A percentile compares a stretch with the other conserved stretches of the same genome.
Evolutionary conservation across 75 land plant species (phyloP).

Genomic region (Gnetum montanum): DNA sequence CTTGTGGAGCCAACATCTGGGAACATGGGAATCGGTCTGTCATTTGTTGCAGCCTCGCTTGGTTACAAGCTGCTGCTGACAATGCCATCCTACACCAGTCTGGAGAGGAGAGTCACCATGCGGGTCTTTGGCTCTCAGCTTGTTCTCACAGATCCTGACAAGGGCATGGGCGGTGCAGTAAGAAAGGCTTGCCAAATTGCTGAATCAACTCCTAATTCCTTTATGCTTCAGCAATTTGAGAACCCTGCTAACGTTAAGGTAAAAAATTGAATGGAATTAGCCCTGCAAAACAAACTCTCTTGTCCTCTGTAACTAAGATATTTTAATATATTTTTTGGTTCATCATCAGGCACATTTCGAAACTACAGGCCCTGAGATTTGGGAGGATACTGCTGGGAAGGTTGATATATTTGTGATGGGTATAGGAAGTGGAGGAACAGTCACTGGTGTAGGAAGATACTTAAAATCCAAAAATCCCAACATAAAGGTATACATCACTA

Average conservation of each 20-base stretch:
- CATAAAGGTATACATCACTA: conserved; percentile 46
- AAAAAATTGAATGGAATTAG: too few relatives aligned
- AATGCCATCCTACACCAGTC: conserved; percentile 89
- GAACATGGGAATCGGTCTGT: conserved; percentile 80
- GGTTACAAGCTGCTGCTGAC: conserved; percentile 82
- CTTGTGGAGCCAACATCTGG: conserved; percentile 87
- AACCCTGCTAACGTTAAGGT: conserved; percentile 86
- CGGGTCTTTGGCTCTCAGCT: conserved; percentile 80
- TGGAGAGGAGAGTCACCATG: conserved; percentile 83
- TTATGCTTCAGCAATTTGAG: conserved; percentile 85
- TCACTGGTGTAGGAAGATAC: conserved; percentile 88
- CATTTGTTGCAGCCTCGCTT: conserved; percentile 73
- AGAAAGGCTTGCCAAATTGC: conserved; percentile 63
- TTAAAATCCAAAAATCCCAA: conserved; percentile 82
- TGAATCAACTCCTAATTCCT: conserved; percentile 56
- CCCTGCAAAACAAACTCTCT: not conserved
- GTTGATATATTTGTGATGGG: conserved; percentile 91
- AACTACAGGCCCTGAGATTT: conserved; percentile 90
- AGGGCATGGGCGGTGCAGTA: conserved; percentile 87
- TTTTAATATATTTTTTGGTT: not conserved
- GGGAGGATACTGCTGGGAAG: conserved; percentile 82
- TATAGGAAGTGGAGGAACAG: conserved; percentile 94
- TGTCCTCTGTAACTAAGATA: not conserved
- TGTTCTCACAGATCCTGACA: conserved; percentile 74
- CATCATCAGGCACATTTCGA: conserved; percentile 64